These are phyloP conservation scores for Exserohilum turcica DNA, from an alignment of 2,329 filamentous ascomycete species.

Conservation along the genomic window DNA sequence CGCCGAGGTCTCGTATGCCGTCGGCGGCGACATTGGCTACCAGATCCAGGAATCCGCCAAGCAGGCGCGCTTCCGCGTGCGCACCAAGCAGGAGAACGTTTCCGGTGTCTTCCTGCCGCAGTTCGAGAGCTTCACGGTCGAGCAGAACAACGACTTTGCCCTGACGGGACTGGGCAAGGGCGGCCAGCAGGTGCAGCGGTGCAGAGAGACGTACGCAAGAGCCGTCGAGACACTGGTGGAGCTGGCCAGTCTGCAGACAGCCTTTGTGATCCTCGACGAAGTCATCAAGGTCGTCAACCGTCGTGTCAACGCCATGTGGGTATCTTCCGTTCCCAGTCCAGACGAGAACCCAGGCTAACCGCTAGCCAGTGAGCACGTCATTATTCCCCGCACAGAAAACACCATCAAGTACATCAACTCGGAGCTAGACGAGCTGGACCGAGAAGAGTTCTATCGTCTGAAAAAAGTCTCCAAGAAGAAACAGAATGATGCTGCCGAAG, in stretches of 20 bases:
- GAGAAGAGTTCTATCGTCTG: constrained; percentile 96
- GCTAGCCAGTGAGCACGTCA: constrained; percentile 75
- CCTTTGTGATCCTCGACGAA: constrained; percentile 96
- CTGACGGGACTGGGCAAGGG: constrained; percentile 95
- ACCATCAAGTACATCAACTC: constrained; percentile 99
- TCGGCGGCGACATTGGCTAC: constrained; percentile 91
- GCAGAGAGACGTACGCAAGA: constrained; percentile 91
- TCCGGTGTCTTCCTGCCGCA: constrained; percentile 92
- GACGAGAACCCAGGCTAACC: constrained; percentile 22
- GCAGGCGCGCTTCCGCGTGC: constrained; percentile 87
- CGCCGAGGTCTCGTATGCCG: constrained; percentile 95
- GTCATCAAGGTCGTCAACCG: constrained; percentile 99
- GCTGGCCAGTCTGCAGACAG: constrained; percentile 92
- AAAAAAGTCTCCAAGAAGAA: constrained; percentile 88
- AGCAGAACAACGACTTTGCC: constrained; percentile 93
- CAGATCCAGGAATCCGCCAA: constrained; percentile 97
- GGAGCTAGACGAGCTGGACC: constrained; percentile 93
- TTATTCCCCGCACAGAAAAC: constrained; percentile 96
- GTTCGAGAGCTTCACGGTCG: constrained; percentile 88
- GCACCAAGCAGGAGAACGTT: constrained; percentile 97
- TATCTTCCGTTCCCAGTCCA: constrained; percentile 21
- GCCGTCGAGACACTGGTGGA: constrained; percentile 96
- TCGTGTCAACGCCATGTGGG: constrained; percentile 93
- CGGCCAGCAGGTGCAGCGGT: constrained; percentile 94
- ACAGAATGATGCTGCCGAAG: constrained; percentile 56